Base-by-base conservation (phyloP, 371 early-diverging fungal genomes). In the Mucor piriformis region DNA sequence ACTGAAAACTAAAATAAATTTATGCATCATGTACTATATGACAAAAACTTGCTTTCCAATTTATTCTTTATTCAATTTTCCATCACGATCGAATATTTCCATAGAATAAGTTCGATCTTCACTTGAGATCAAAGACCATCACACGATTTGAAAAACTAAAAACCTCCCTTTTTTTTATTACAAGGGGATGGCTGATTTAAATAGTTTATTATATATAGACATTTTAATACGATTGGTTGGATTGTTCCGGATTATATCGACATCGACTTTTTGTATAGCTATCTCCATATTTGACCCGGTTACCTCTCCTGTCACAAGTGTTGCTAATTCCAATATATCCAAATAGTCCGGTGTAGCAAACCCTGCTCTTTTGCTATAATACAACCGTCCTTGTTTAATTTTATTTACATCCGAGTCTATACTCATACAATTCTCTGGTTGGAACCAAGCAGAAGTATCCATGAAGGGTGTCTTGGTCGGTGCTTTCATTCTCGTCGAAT, bases 301-400 rank as follows among this genome's bases (percentile, higher is more conserved):
- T 1, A 34, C 6, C 20, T 53, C 54, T 15, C 61, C 61, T 27
- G 27, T 29, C 6, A 60, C 35, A 3, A 37, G 16, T 0, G 27
- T 37, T 3, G 61, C 61, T 10, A 60, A 20, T 10, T 53, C 27
- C 2, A 60, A 6, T 5, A 53, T 10, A 15, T 43, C n/a, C 3
- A 46, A 12, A 47, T 60, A 60, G 34, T 53, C 52, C 8, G 37
- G 20, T 6, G 61, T 53, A 7, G 44, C 34, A 24, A 51, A 44
- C 3, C 47, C 48, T 16, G 6, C 12, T 18, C 47, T 34, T 18
- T 29, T 32, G 6, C 18, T 10, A 38, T 53, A 60, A 29, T 48
- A 60, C 18, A 53, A 24, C 2, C 10, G 16, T 3, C 38, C 48
- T 48, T 52, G 16, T 6, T 52, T 21, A n/a, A 59, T 35, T 6